These are phyloP conservation scores for Austroboletus novae-zelandiae DNA, from an alignment of 1,284 basidiomycete genomes.

Conservation along the genomic window DNA sequence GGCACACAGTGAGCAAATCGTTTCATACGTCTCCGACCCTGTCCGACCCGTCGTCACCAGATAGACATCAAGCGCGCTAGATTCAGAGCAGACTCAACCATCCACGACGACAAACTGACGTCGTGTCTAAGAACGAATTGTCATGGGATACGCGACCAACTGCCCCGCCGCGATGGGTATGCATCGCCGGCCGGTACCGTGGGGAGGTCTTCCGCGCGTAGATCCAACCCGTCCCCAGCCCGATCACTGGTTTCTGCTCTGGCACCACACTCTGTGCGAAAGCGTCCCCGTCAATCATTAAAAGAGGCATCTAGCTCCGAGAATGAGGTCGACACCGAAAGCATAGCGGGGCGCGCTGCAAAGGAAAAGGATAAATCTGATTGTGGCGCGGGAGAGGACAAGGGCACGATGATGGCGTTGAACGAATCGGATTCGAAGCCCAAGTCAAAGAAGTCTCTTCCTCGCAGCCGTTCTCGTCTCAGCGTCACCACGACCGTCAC, in stretches of 20 bases:
- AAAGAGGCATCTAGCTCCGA: constrained; percentile 25
- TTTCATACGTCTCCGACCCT: background rate
- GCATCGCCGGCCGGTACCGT: constrained; percentile 8
- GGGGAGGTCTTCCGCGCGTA: constrained; percentile 16
- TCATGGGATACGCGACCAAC: constrained; percentile 38
- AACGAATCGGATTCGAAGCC: constrained; percentile 16
- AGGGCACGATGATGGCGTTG: constrained; percentile 6
- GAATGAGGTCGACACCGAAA: constrained; percentile 17
- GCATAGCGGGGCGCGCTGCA: background rate
- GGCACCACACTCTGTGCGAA: constrained; percentile 13
- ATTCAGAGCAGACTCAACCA: constrained; percentile 71
- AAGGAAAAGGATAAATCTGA: constrained; percentile 9
- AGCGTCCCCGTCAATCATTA: constrained; percentile 25
- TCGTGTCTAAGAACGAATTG: constrained; percentile 58
- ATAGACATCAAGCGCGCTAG: constrained; percentile 70
- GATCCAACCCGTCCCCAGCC: constrained; percentile 24
- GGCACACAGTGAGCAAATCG: constrained; percentile 58
- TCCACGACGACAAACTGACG: constrained; percentile 61
- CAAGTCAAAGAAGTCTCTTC: background rate
- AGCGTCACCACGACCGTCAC: constrained; percentile 8
- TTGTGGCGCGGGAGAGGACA: background rate
- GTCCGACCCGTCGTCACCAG: constrained; percentile 32
- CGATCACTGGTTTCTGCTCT: constrained; percentile 23
- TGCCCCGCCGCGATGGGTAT: constrained; percentile 23
- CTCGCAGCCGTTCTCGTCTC: constrained; percentile 1